A percentile compares a stretch with the other conserved stretches of the same genome.
phyloP scores from a whole-genome alignment of 805 yeast genomes.

The Candida adriatica region DNA sequence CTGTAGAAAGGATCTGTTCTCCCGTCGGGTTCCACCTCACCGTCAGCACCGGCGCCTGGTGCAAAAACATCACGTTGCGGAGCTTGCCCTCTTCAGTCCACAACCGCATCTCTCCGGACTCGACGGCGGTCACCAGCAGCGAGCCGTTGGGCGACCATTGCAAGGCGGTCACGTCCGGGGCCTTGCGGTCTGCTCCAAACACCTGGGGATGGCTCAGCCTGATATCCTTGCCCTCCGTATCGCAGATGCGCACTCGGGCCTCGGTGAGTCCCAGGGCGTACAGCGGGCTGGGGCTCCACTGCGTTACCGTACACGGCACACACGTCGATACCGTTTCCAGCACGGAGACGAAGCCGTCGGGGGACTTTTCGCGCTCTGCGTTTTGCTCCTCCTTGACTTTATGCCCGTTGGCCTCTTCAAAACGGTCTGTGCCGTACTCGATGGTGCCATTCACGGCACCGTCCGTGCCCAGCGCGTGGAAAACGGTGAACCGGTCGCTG shows the following conservation, averaged over 20 bases:
- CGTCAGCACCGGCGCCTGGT: constrained; percentile 46
- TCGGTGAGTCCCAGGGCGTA: constrained; percentile 51
- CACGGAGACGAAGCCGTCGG: constrained; percentile 23
- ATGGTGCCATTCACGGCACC: constrained; percentile 25
- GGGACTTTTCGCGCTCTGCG: constrained; percentile 15
- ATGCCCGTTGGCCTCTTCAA: constrained; percentile 7
- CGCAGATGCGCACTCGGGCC: constrained; percentile 38
- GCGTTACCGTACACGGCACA: constrained; percentile 38
- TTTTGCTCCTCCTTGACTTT: constrained; percentile 4
- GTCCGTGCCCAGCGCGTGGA: constrained; percentile 46
- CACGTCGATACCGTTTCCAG: constrained; percentile 33
- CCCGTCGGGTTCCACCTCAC: constrained; percentile 58
- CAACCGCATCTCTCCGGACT: constrained; percentile 67
- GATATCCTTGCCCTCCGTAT: constrained; percentile 17
- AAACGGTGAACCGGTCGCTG: constrained; percentile 38
- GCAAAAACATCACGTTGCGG: constrained; percentile 46
- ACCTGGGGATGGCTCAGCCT: constrained; percentile 29
- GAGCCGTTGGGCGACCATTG: constrained; percentile 68
- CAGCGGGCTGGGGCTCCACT: constrained; percentile 52
- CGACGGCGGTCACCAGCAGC: constrained; percentile 53
- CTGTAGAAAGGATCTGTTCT: constrained; percentile 50
- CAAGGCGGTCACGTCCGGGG: constrained; percentile 27
- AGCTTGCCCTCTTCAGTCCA: constrained; percentile 72
- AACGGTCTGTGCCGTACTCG: constrained; percentile 18
- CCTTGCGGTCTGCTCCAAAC: constrained; percentile 8